Conservation (phyloP, 2,329 filamentous ascomycete species). For the Aschersonia sp. region DNA sequence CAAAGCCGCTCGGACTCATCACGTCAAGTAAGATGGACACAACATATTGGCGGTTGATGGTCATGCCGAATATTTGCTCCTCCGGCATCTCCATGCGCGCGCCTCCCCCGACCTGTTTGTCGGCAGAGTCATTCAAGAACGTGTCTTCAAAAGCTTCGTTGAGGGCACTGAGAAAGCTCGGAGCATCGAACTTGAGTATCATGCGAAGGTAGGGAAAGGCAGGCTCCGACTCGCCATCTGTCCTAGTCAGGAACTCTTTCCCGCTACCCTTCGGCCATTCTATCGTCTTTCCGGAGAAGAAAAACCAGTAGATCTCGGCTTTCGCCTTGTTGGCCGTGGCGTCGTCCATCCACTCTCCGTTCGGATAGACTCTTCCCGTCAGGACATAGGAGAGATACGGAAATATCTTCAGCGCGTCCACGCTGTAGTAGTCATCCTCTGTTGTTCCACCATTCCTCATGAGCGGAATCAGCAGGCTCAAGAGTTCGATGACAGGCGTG, state of each 20-base stretch:
- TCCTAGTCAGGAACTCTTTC: constrained; percentile 45
- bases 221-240: constrained; percentile 43
- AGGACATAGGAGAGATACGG: constrained; percentile 86
- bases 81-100: constrained; percentile 39
- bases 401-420: constrained; percentile 80
- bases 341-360: constrained; percentile 59
- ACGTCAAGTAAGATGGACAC: constrained; percentile 82
- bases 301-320: constrained; percentile 77
- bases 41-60: constrained; percentile 82
- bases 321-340: constrained; percentile 64
- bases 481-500: constrained; percentile 73
- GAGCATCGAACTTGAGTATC: constrained; percentile 75
- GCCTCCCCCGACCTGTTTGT: constrained; percentile 41
- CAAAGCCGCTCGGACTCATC: constrained; percentile 67
- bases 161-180: constrained; percentile 84
- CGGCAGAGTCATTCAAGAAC: constrained; percentile 71
- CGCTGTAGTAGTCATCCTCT: constrained; percentile 44
- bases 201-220: constrained; percentile 76
- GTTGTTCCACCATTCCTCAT: constrained; percentile 42
- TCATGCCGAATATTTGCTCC: constrained; percentile 52
- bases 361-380: constrained; percentile 84
- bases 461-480: constrained; percentile 50
- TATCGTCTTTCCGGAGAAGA: constrained; percentile 74
- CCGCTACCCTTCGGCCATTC: constrained; percentile 56
- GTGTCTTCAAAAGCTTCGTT: constrained; percentile 96